Percentiles rank a stretch among this genome's conserved stretches.
phyloP scores from a whole-genome alignment of 768 basidiomycete genomes.

The Panus rudis region DNA sequence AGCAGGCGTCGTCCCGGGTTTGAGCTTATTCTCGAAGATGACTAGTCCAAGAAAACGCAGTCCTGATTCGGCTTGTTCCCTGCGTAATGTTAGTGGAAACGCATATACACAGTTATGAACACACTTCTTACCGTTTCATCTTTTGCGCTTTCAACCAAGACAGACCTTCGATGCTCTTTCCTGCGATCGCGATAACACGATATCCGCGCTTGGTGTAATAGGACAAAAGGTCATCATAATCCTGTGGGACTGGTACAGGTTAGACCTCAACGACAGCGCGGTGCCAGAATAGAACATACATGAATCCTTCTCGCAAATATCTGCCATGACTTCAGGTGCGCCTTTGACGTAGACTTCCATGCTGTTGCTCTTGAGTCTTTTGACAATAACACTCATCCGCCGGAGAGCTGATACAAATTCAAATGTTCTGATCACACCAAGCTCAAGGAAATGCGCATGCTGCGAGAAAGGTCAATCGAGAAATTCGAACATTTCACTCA shows the following conservation, averaged over 20 bases:
- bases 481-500: conserved; percentile 5
- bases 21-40: conserved; percentile 97
- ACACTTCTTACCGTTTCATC: conserved; percentile 70
- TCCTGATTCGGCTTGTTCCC: conserved; percentile 90
- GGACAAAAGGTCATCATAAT: conserved; percentile 92
- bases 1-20: conserved; percentile 83
- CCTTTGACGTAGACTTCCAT: conserved; percentile 99
- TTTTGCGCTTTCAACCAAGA: conserved; percentile 97
- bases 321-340: conserved; percentile 96
- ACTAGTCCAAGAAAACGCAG: conserved; percentile 90
- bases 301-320: conserved; percentile 89
- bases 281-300: conserved; percentile 44
- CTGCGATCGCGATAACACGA: conserved; percentile 96
- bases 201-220: conserved; percentile 97
- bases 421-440: conserved; percentile 93
- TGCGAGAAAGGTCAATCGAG: conserved; percentile 24
- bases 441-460: conserved; percentile 95
- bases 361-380: conserved; percentile 83
- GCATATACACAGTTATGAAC: neutral
- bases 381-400: conserved; percentile 97
- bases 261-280: conserved; percentile 1
- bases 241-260: conserved; percentile 68
- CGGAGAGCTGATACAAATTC: conserved; percentile 93
- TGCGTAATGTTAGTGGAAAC: conserved; percentile 24
- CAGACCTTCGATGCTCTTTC: conserved; percentile 87